A percentile compares a stretch with the other conserved stretches of the same genome.
Conservation (phyloP, 352 stramenopile species). For the Phytophthora kernoviae region DNA sequence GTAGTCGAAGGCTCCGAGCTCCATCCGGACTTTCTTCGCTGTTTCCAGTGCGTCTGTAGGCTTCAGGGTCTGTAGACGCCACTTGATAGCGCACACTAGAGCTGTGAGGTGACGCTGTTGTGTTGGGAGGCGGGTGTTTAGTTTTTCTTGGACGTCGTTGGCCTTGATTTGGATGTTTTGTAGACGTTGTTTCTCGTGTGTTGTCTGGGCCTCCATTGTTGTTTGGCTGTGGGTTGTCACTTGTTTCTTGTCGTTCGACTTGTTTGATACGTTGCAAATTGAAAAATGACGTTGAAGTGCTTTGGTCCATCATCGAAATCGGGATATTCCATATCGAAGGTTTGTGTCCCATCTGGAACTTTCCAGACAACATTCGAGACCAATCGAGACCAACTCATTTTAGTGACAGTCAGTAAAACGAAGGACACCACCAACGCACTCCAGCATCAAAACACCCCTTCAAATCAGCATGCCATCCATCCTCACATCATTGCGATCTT, state of each 20-base stretch:
- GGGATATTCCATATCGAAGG: too few relatives aligned
- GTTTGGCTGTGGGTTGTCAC: background rate
- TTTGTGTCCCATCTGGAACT: too few relatives aligned
- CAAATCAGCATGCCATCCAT: background rate
- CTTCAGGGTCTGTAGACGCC: constrained; percentile 39
- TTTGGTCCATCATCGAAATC: background rate
- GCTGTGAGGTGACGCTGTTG: constrained; percentile 41
- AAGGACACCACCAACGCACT: too few relatives aligned
- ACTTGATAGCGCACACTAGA: constrained; percentile 47
- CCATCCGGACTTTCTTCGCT: constrained; percentile 50
- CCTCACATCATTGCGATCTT: background rate
- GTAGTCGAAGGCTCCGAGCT: constrained; percentile 68
- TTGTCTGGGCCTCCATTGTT: constrained; percentile 34
- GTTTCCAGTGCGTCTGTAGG: constrained; percentile 6
- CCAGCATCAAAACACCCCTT: too few relatives aligned
- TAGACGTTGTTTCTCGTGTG: constrained; percentile 45
- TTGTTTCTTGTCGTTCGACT: constrained; percentile 9
- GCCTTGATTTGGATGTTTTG: constrained; percentile 49
- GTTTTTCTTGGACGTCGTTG: constrained; percentile 45
- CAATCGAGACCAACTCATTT: too few relatives aligned
- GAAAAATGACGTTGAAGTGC: constrained; percentile 34
- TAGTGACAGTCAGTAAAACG: too few relatives aligned
- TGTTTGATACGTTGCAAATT: constrained; percentile 31
- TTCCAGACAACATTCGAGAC: too few relatives aligned
- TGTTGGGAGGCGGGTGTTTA: constrained; percentile 36